Evolutionary conservation across 2,329 filamentous ascomycete species (phyloP).

Genomic region (Geosmithia putterillii): DNA sequence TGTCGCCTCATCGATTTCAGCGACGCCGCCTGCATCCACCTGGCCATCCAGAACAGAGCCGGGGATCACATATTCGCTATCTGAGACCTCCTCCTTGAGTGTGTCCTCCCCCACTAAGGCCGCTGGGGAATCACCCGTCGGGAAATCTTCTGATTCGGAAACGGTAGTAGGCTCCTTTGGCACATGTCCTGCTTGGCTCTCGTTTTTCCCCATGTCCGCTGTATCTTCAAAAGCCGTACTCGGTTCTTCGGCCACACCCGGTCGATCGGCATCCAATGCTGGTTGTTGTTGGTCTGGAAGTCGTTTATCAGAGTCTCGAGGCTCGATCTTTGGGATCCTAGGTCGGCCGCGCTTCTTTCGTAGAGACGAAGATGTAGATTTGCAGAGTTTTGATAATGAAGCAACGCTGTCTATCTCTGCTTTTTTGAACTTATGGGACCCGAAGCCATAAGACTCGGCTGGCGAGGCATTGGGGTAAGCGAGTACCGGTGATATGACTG

Average conservation of each 20-base stretch:
- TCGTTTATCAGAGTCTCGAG: background rate
- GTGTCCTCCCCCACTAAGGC: background rate
- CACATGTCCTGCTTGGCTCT: background rate
- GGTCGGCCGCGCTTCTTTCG: conserved; percentile 6
- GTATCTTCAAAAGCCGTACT: background rate
- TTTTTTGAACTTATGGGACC: background rate
- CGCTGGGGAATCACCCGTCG: background rate
- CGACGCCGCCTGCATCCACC: background rate
- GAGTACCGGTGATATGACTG: background rate
- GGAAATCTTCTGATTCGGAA: background rate
- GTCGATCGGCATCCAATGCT: background rate
- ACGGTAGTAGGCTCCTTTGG: background rate
- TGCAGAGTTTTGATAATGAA: conserved; percentile 14
- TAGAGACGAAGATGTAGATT: conserved; percentile 7
- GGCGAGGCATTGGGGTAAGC: background rate
- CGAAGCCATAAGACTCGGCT: background rate
- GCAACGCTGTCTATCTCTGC: background rate
- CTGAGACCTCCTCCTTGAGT: background rate
- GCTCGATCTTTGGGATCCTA: background rate
- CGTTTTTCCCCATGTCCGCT: background rate
- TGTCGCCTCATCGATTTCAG: background rate
- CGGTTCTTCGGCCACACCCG: background rate
- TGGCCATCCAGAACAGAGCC: background rate
- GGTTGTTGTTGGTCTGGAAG: background rate
- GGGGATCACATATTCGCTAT: background rate